Percentiles rank a stretch among this genome's conserved stretches.
Conservation (phyloP, 345 rosid genomes). For the Lepidium africanum region DNA sequence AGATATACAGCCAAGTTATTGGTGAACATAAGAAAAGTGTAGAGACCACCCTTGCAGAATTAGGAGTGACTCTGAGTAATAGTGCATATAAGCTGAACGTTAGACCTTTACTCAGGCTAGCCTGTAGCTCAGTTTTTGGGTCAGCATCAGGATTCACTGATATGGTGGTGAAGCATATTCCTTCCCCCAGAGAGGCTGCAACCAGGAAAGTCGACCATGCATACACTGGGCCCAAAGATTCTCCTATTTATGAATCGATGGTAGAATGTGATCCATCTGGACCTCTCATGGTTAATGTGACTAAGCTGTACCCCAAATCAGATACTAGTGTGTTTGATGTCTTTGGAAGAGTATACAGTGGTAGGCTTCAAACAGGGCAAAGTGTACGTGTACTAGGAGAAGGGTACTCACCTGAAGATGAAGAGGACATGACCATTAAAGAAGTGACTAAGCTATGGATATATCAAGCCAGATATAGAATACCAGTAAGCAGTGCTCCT, state of each 20-base stretch:
- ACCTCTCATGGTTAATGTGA: conserved; percentile 92
- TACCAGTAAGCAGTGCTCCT: conserved; percentile 90
- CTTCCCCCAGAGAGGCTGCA: conserved; percentile 88
- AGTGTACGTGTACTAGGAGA: conserved; percentile 86
- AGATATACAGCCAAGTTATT: conserved; percentile 94
- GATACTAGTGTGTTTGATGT: conserved; percentile 97
- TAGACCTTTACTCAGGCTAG: conserved; percentile 83
- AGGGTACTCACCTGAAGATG: conserved; percentile 96
- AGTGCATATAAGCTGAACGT: conserved; percentile 87
- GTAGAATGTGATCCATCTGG: conserved; percentile 80
- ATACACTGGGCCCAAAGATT: conserved; percentile 76
- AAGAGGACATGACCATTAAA: conserved; percentile 92
- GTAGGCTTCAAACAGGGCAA: conserved; percentile 89
- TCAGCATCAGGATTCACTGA: conserved; percentile 95
- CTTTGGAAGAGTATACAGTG: conserved; percentile 91
- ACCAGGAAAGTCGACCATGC: conserved; percentile 71
- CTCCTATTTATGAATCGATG: conserved; percentile 69
- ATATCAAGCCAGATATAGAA: conserved; percentile 86
- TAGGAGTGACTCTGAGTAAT: conserved; percentile 90
- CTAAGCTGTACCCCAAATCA: conserved; percentile 91
- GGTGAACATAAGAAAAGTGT: conserved; percentile 98
- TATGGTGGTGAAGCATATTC: conserved; percentile 92
- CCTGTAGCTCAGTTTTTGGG: conserved; percentile 92
- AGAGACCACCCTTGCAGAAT: conserved; percentile 90
- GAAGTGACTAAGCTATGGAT: conserved; percentile 95